These are phyloP conservation scores for Sporothrix dimorphospora DNA, from an alignment of 2,329 filamentous ascomycete genomes.

Conservation along the genomic window DNA sequence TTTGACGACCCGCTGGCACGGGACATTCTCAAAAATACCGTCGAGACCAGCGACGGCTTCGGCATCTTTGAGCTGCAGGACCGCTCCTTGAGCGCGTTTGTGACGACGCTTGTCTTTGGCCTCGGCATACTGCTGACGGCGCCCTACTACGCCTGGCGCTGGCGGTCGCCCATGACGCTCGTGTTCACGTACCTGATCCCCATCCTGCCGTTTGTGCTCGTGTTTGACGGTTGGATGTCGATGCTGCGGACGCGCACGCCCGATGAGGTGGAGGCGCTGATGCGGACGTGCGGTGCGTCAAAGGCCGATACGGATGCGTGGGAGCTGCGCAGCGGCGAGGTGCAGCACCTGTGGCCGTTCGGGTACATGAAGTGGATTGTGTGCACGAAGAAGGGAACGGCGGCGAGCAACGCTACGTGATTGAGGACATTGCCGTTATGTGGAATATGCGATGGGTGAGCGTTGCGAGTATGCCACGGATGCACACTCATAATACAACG, in stretches of 20 bases:
- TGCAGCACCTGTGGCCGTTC: constrained; percentile 54
- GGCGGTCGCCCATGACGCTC: constrained; percentile 57
- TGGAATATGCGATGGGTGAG: no score
- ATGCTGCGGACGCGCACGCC: constrained; percentile 68
- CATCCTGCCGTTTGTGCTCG: constrained; percentile 67
- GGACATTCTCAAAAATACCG: constrained; percentile 64
- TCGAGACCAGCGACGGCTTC: constrained; percentile 68
- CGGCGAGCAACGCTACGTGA: background rate
- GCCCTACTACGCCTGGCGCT: constrained; percentile 57
- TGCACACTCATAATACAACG: background rate
- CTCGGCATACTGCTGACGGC: constrained; percentile 55
- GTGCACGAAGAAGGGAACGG: constrained; percentile 39
- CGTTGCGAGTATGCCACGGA: background rate
- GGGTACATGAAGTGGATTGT: constrained; percentile 58
- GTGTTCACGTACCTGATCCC: constrained; percentile 70
- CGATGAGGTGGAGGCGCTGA: constrained; percentile 63
- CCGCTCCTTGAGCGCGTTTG: constrained; percentile 57
- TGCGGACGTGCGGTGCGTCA: constrained; percentile 56
- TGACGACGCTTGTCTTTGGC: constrained; percentile 57
- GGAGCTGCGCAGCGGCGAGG: constrained; percentile 53
- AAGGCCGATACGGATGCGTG: constrained; percentile 44
- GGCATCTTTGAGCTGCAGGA: constrained; percentile 77
- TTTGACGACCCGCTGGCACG: constrained; percentile 67
- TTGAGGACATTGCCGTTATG: background rate
- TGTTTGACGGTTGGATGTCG: constrained; percentile 71